Evolutionary conservation across 768 basidiomycete species (phyloP).

Genomic region (Boletus pseudopeckii): DNA sequence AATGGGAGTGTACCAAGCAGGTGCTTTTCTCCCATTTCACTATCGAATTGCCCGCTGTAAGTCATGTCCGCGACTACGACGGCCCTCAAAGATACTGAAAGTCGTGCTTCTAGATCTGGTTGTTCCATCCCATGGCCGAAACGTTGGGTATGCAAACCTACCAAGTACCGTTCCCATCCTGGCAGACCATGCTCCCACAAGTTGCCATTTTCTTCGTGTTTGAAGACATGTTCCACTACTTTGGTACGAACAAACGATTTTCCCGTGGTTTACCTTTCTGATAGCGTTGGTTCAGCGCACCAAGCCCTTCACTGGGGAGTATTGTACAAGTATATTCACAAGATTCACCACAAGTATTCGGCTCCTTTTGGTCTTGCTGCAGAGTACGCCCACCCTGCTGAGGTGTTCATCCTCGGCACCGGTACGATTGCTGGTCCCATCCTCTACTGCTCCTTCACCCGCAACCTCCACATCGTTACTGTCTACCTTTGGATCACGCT

Average conservation of each 20-base stretch:
- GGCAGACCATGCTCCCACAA: conserved; percentile 68
- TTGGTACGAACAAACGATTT: conserved; percentile 44
- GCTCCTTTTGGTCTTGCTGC: conserved; percentile 97
- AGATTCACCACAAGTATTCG: conserved; percentile 95
- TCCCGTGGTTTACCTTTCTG: neutral
- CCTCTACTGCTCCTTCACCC: conserved; percentile 75
- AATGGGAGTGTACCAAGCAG: conserved; percentile 94
- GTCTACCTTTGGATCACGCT: conserved; percentile 93
- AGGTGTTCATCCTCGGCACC: conserved; percentile 90
- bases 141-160: conserved; percentile 86
- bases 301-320: conserved; percentile 81
- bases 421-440: conserved; percentile 90
- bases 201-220: conserved; percentile 89
- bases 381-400: conserved; percentile 96
- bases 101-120: conserved; percentile 61
- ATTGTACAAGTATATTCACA: conserved; percentile 92
- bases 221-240: conserved; percentile 94
- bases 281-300: conserved; percentile 56
- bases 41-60: conserved; percentile 83
- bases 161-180: conserved; percentile 86
- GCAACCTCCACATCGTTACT: conserved; percentile 80
- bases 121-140: conserved; percentile 90
- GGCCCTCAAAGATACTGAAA: neutral
- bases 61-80: conserved; percentile 22
- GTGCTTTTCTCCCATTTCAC: conserved; percentile 96